phyloP scores from a whole-genome alignment of 305 asterid species.

The Solanum hybrid region DNA sequence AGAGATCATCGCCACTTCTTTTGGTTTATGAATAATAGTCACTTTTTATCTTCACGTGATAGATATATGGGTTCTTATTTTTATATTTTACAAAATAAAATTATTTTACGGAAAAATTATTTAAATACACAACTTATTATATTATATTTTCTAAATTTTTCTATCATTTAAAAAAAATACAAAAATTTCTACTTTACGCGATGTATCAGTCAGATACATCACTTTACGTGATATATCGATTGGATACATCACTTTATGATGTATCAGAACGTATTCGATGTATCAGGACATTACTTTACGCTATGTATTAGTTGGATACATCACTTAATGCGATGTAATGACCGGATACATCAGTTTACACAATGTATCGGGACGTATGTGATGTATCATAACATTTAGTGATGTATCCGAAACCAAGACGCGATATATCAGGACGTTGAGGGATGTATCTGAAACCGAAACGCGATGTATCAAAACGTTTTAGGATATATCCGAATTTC shows the following conservation, averaged over 20 bases:
- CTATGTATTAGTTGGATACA: background rate
- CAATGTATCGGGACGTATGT: background rate
- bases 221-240: background rate
- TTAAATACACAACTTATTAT: background rate
- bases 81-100: background rate
- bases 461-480: background rate
- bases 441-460: background rate
- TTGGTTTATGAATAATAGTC: background rate
- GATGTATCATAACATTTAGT: background rate
- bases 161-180: too few species aligned
- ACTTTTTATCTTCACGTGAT: background rate
- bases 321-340: background rate
- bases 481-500: background rate
- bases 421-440: background rate
- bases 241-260: too few species aligned
- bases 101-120: too few species aligned
- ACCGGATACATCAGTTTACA: background rate
- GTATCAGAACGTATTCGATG: too few species aligned
- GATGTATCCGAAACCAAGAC: background rate
- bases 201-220: too few species aligned
- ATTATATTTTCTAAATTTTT: too few species aligned
- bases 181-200: background rate
- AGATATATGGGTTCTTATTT: background rate
- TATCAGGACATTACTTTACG: background rate
- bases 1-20: background rate